Conservation (phyloP, 148 eudicot genomes). For the Mesembryanthemum crystallinum region DNA sequence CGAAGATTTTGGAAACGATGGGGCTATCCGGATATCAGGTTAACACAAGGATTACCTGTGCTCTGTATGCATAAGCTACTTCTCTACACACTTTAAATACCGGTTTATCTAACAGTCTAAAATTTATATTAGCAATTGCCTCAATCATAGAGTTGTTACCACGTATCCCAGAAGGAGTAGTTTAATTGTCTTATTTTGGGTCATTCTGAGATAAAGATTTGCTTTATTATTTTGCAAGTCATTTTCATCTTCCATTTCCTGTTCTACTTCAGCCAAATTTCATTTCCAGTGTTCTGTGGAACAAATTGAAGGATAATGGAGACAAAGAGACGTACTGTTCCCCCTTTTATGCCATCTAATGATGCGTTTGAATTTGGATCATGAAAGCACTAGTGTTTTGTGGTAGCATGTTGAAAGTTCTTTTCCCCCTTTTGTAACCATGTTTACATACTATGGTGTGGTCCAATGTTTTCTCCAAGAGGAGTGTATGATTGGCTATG, state of each 20-base stretch:
- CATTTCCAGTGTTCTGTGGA: too few relatives aligned
- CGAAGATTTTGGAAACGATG: conserved; percentile 78
- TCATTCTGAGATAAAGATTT: background rate
- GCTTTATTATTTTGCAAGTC: background rate
- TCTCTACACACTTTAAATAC: background rate
- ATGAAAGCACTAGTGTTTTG: background rate
- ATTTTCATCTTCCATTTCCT: background rate
- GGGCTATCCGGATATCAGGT: conserved; percentile 90
- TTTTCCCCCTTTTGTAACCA: background rate
- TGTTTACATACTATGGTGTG: background rate
- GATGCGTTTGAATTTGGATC: background rate
- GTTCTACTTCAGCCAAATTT: too few relatives aligned
- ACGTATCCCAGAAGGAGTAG: background rate
- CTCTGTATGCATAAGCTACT: background rate
- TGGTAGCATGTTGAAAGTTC: background rate
- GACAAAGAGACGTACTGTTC: background rate
- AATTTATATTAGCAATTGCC: background rate
- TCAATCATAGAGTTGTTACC: background rate
- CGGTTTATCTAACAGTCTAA: background rate
- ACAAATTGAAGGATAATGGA: background rate
- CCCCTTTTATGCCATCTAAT: background rate
- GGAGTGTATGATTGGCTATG: background rate
- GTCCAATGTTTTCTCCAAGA: too few relatives aligned
- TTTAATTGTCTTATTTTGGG: background rate
- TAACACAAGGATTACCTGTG: background rate